These are phyloP conservation scores for Gymnopilus junonius DNA, from an alignment of 768 basidiomycete species.

Conservation along the genomic window DNA sequence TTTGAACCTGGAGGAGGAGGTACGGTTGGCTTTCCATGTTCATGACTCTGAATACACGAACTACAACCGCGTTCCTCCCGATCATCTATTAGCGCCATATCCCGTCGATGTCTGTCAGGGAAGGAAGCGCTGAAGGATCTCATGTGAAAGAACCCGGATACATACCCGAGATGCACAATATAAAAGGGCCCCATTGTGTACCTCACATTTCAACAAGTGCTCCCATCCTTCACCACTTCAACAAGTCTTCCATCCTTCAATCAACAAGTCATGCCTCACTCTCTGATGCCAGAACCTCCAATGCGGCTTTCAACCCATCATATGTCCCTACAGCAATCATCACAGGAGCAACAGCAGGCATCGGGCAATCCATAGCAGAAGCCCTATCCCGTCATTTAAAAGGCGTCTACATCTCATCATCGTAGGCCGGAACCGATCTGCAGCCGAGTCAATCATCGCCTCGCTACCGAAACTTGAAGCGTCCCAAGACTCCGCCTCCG, in stretches of 20 bases:
- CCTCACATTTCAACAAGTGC: neutral
- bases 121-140: too few species aligned
- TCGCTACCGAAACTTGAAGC: slow-evolving; percentile 28
- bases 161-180: neutral
- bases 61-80: neutral
- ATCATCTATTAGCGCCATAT: neutral
- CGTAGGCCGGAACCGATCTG: slow-evolving; percentile 41
- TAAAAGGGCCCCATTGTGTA: neutral
- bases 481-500: slow-evolving; percentile 14
- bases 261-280: slow-evolving; percentile 4
- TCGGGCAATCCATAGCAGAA: slow-evolving; percentile 40
- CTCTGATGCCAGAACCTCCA: slow-evolving; percentile 20
- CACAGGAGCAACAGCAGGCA: slow-evolving; percentile 32
- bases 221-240: neutral
- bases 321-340: slow-evolving; percentile 32
- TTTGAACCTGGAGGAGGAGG: too few species aligned
- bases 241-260: neutral
- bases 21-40: too few species aligned
- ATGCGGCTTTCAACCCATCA: slow-evolving; percentile 25
- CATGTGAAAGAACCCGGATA: neutral
- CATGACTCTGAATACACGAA: too few species aligned
- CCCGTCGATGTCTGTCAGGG: neutral
- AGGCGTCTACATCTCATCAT: slow-evolving; percentile 49
- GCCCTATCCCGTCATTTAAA: slow-evolving; percentile 39
- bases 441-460: slow-evolving; percentile 40